These are phyloP conservation scores for Didymella glomerata DNA, from an alignment of 2,329 filamentous ascomycete species.

Conservation along the genomic window DNA sequence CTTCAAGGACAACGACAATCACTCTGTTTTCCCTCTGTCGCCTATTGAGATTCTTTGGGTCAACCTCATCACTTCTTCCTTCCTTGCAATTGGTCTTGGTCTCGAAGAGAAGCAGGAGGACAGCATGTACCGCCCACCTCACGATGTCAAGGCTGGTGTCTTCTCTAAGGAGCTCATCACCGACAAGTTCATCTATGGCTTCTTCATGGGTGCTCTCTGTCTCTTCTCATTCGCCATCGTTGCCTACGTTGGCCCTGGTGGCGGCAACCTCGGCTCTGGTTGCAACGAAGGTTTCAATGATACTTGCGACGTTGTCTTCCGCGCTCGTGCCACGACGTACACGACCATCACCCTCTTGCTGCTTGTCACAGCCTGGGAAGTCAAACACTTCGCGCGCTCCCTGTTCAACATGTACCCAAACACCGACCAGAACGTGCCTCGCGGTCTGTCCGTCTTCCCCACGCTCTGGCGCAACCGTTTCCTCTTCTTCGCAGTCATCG, in stretches of 20 bases:
- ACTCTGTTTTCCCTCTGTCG: conserved; percentile 57
- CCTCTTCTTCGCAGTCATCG: conserved; percentile 55
- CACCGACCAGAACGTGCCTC: conserved; percentile 30
- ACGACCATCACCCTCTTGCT: conserved; percentile 55
- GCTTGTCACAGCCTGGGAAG: conserved; percentile 59
- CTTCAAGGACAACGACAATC: conserved; percentile 55
- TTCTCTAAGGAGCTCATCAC: conserved; percentile 58
- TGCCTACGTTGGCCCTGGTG: conserved; percentile 53
- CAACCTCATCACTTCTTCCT: conserved; percentile 58
- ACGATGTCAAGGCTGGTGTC: conserved; percentile 54
- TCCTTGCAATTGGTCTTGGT: conserved; percentile 58
- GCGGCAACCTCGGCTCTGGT: conserved; percentile 54
- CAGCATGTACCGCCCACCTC: conserved; percentile 58
- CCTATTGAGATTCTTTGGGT: conserved; percentile 60
- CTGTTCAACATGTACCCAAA: conserved; percentile 58
- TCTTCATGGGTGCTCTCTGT: conserved; percentile 57
- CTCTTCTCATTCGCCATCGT: conserved; percentile 57
- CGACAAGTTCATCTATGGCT: conserved; percentile 60
- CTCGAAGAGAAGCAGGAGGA: conserved; percentile 57
- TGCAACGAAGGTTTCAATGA: conserved; percentile 57
- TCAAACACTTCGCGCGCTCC: conserved; percentile 56
- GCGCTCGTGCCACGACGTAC: conserved; percentile 57
- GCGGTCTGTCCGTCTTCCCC: conserved; percentile 48
- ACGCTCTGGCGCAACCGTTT: conserved; percentile 55
- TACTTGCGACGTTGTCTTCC: conserved; percentile 55